phyloP scores from a whole-genome alignment of 2,329 filamentous ascomycete genomes.

The Verruconis gallopava region DNA sequence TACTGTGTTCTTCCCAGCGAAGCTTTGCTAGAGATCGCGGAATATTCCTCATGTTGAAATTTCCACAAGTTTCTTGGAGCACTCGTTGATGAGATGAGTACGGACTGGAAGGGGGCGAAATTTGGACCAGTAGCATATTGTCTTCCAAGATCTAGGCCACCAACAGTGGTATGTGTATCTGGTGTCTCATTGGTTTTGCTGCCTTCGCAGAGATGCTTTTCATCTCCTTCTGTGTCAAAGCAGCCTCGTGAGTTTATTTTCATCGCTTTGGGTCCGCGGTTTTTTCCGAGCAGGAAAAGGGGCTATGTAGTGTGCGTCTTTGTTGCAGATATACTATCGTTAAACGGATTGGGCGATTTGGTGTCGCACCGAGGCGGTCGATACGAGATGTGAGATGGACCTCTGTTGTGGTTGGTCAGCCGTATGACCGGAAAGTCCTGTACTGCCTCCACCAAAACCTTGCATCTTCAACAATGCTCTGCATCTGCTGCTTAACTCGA shows the following conservation, averaged over 20 bases:
- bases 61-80: too few species aligned
- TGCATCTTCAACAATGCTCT: neutral
- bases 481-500: neutral
- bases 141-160: neutral
- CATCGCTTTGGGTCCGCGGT: neutral
- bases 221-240: neutral
- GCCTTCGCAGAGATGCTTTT: neutral
- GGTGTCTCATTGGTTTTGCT: neutral
- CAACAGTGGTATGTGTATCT: neutral
- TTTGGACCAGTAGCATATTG: neutral
- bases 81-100: too few species aligned
- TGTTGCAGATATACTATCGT: neutral
- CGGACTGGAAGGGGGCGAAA: too few species aligned
- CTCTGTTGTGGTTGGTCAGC: neutral
- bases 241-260: neutral
- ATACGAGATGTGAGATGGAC: neutral
- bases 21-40: too few species aligned
- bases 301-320: neutral
- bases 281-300: neutral
- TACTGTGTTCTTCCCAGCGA: neutral
- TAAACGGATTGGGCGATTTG: neutral
- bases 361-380: neutral
- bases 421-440: neutral
- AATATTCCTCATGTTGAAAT: too few species aligned
- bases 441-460: neutral